Percentiles rank a stretch among this genome's conserved stretches.
phyloP scores from a whole-genome alignment of 306 rosid genomes.

The Coriaria nepalensis region DNA sequence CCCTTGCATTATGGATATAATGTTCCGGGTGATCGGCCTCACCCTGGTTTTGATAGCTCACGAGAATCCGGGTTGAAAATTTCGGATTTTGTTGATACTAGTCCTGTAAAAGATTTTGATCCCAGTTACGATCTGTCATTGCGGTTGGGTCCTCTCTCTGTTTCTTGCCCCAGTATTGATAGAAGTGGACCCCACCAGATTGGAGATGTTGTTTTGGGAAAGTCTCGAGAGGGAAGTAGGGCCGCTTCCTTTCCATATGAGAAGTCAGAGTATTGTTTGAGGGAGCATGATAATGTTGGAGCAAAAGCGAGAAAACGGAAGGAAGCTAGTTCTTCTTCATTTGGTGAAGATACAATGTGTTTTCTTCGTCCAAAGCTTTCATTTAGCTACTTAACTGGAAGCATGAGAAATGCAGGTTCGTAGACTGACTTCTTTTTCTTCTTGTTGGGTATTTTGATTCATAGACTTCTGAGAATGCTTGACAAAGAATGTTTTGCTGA shows the following conservation, averaged over 20 bases:
- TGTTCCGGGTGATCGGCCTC: constrained; percentile 10
- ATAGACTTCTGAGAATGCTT: constrained; percentile 9
- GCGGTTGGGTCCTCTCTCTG: constrained; percentile 36
- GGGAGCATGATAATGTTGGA: constrained; percentile 7
- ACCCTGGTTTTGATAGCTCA: constrained; percentile 7
- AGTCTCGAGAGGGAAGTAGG: constrained; percentile 7
- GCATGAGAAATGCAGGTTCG: constrained; percentile 21
- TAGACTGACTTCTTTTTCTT: constrained; percentile 14
- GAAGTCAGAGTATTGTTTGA: constrained; percentile 7
- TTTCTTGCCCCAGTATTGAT: constrained; percentile 15
- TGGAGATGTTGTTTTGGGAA: constrained; percentile 9
- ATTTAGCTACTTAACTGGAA: constrained; percentile 8
- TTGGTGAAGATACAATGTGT: constrained; percentile 8
- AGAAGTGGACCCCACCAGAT: constrained; percentile 8
- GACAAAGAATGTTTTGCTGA: constrained; percentile 5
- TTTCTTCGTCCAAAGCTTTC: constrained; percentile 25
- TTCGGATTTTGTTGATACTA: constrained; percentile 15
- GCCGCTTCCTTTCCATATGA: constrained; percentile 2
- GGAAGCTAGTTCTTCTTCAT: constrained; percentile 17
- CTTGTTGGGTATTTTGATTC: constrained; percentile 6
- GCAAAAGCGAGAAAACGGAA: constrained; percentile 25
- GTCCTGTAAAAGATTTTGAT: constrained; percentile 8
- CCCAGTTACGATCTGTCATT: constrained; percentile 49
- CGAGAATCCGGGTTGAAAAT: constrained; percentile 14
- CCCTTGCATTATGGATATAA: constrained; percentile 32